phyloP scores from a whole-genome alignment of 345 rosid species.

The Cochlearia excelsa region DNA sequence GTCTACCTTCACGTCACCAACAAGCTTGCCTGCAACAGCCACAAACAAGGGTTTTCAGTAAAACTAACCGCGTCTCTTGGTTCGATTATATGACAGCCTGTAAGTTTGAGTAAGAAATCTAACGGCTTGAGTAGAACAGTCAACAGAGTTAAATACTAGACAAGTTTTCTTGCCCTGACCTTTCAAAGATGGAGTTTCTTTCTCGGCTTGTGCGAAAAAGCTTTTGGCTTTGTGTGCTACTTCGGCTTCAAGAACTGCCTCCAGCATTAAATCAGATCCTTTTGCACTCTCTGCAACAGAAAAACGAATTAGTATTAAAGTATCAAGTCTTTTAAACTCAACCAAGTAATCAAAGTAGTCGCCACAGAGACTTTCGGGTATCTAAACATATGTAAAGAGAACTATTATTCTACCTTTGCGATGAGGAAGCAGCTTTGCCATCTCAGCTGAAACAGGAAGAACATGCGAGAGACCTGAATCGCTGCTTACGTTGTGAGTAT shows the following conservation, averaged over 20 bases:
- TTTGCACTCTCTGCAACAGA: constrained; percentile 39
- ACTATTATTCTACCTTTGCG: constrained; percentile 41
- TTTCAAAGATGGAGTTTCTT: constrained; percentile 41
- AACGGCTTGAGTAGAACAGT: too few relatives aligned
- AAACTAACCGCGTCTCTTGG: too few relatives aligned
- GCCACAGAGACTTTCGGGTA: not conserved
- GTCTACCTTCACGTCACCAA: too few relatives aligned
- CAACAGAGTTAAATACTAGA: not conserved
- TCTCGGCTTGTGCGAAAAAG: constrained; percentile 59
- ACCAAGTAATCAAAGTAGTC: not conserved
- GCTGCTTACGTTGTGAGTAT: constrained; percentile 30
- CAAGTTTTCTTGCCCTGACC: constrained; percentile 18
- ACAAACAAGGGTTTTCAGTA: too few relatives aligned
- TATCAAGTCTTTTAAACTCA: not conserved
- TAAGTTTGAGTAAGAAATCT: too few relatives aligned
- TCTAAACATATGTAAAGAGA: not conserved
- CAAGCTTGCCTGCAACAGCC: too few relatives aligned
- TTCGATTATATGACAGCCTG: too few relatives aligned
- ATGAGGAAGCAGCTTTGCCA: constrained; percentile 67
- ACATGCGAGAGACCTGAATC: constrained; percentile 42
- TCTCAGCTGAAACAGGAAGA: constrained; percentile 86
- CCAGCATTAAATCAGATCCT: constrained; percentile 65
- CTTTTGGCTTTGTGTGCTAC: constrained; percentile 59
- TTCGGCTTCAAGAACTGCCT: constrained; percentile 68
- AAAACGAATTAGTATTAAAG: not conserved